phyloP scores from a whole-genome alignment of 345 rosid species.

The Euclidium syriacum region DNA sequence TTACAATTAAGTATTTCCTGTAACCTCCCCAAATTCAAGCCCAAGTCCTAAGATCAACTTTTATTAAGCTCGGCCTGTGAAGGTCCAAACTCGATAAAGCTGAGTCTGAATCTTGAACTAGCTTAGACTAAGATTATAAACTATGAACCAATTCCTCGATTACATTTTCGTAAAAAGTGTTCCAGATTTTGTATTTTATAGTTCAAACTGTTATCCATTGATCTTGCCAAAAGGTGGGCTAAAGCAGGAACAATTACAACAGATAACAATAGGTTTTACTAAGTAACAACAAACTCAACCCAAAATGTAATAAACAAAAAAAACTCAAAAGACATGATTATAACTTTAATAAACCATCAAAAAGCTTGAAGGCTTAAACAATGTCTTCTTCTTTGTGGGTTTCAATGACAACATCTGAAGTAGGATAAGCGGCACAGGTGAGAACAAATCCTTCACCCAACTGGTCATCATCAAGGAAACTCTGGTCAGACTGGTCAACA shows the following conservation, averaged over 20 bases:
- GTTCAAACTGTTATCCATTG: conserved; percentile 15
- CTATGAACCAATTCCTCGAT: too few relatives aligned
- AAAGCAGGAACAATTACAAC: conserved; percentile 17
- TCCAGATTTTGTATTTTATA: not conserved
- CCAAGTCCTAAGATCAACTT: too few relatives aligned
- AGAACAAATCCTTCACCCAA: conserved; percentile 58
- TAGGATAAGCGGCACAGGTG: conserved; percentile 73
- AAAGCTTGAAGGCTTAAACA: conserved; percentile 25
- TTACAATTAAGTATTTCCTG: too few relatives aligned
- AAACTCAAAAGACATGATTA: not conserved
- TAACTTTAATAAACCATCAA: not conserved
- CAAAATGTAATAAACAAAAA: not conserved
- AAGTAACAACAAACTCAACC: conserved; percentile 23
- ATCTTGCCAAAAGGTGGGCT: conserved; percentile 8
- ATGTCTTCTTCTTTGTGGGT: conserved; percentile 89
- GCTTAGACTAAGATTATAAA: too few relatives aligned
- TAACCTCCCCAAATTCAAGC: too few relatives aligned
- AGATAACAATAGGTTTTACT: conserved; percentile 9
- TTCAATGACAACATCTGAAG: conserved; percentile 50
- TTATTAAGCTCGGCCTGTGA: too few relatives aligned
- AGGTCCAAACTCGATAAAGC: too few relatives aligned
- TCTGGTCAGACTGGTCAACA: conserved; percentile 76
- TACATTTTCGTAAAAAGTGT: not conserved
- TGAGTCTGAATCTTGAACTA: too few relatives aligned
- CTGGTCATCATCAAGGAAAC: conserved; percentile 88